These are phyloP conservation scores for Brassica nigra DNA, from an alignment of 345 rosid species.

Conservation along the genomic window DNA sequence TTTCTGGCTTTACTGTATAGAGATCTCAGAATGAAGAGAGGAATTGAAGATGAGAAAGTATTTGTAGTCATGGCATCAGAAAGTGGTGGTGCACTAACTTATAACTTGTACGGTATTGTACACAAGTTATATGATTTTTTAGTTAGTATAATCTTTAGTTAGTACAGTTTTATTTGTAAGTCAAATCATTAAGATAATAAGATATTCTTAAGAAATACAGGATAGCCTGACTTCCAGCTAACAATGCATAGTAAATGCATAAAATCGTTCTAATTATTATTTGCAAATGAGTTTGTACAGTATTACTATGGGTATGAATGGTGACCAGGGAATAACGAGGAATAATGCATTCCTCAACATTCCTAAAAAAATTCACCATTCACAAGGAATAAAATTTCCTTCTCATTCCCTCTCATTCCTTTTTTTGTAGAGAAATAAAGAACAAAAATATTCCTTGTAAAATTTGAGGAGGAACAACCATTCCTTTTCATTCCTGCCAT, in stretches of 20 bases:
- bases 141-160: background rate
- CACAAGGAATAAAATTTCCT: too few species aligned
- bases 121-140: background rate
- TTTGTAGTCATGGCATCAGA: constrained; percentile 45
- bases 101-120: constrained; percentile 18
- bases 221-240: constrained; percentile 25
- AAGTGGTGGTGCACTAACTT: constrained; percentile 49
- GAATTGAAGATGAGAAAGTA: constrained; percentile 26
- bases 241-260: constrained; percentile 11
- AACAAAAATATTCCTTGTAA: too few species aligned
- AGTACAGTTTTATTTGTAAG: background rate
- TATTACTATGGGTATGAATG: background rate
- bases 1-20: constrained; percentile 4
- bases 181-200: constrained; percentile 26
- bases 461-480: too few species aligned
- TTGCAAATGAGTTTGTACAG: background rate
- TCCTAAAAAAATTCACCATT: too few species aligned
- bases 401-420: too few species aligned
- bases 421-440: too few species aligned
- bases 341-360: too few species aligned
- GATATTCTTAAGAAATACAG: constrained; percentile 2
- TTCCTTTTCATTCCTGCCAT: too few species aligned
- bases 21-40: constrained; percentile 14
- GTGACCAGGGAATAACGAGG: too few species aligned
- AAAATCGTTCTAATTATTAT: background rate